phyloP scores from a whole-genome alignment of 768 basidiomycete genomes.

The Lactarius pseudohatsudake region DNA sequence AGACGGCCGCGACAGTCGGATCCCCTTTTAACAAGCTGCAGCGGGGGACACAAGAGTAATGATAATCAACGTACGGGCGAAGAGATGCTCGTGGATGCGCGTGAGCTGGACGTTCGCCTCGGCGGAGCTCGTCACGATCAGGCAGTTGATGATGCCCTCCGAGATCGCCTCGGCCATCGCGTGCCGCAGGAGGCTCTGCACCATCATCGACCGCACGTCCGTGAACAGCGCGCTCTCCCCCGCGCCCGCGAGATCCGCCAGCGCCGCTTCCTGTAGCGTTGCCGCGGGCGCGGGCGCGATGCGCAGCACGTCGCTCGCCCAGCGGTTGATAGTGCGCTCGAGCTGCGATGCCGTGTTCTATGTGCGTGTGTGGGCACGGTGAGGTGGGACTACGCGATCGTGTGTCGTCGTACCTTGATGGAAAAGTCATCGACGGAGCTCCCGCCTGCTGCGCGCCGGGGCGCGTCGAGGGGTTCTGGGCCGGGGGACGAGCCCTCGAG shows the following conservation, averaged over 20 bases:
- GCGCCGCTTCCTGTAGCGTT: conserved; percentile 55
- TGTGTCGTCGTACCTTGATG: conserved; percentile 56
- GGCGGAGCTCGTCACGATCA: conserved; percentile 81
- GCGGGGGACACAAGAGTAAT: no score
- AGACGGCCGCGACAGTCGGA: conserved; percentile 84
- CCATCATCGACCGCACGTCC: conserved; percentile 57
- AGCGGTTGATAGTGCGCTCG: conserved; percentile 82
- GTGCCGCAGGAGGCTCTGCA: conserved; percentile 79
- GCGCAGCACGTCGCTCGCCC: conserved; percentile 76
- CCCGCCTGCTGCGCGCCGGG: conserved; percentile 43
- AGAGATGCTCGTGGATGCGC: conserved; percentile 85
- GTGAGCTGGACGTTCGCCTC: conserved; percentile 85
- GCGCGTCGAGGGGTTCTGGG: conserved; percentile 34
- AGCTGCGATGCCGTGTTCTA: conserved; percentile 69
- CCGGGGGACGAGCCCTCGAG: conserved; percentile 63
- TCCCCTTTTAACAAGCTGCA: conserved; percentile 46
- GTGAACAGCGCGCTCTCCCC: conserved; percentile 39
- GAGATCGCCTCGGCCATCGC: conserved; percentile 75
- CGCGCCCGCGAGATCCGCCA: conserved; percentile 58
- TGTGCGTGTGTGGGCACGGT: conserved; percentile 4
- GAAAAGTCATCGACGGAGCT: conserved; percentile 85
- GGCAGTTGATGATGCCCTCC: conserved; percentile 79
- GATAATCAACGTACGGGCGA: conserved; percentile 67
- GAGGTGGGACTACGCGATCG: neutral
- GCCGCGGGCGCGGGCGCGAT: conserved; percentile 53